phyloP scores from a whole-genome alignment of 768 basidiomycete genomes.

The Tulasnella sp. region DNA sequence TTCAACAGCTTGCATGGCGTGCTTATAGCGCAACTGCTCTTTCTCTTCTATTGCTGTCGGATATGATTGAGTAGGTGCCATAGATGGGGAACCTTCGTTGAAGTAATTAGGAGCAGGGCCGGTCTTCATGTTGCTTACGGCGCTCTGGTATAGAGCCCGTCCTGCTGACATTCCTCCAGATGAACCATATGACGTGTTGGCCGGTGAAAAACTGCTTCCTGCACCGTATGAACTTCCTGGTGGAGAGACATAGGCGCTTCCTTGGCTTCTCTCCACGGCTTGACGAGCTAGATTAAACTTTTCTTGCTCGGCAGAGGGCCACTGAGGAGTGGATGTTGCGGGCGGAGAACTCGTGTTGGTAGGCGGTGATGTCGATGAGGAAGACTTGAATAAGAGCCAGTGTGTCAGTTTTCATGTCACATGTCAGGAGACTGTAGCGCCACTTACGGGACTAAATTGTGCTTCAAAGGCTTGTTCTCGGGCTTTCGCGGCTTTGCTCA shows the following conservation, averaged over 20 bases:
- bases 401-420: no score
- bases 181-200: not conserved
- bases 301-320: not conserved
- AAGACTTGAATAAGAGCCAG: no score
- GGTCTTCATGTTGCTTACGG: slow-evolving; percentile 11
- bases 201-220: not conserved
- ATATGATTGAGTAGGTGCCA: slow-evolving; percentile 27
- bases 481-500: not conserved
- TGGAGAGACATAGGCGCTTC: not conserved
- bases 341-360: not conserved
- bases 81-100: not conserved
- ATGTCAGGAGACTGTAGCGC: no score
- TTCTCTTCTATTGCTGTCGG: slow-evolving; percentile 63
- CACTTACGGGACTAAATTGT: no score
- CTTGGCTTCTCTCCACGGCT: not conserved
- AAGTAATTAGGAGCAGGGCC: not conserved
- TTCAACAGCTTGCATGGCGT: slow-evolving; percentile 53
- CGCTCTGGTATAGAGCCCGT: slow-evolving; percentile 12
- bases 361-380: not conserved
- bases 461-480: no score
- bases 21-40: slow-evolving; percentile 52
- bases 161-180: slow-evolving; percentile 28
- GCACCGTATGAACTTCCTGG: not conserved
- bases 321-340: not conserved
- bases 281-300: not conserved